phyloP scores from a whole-genome alignment of 306 rosid genomes.

The Ochetophila trinervis region DNA sequence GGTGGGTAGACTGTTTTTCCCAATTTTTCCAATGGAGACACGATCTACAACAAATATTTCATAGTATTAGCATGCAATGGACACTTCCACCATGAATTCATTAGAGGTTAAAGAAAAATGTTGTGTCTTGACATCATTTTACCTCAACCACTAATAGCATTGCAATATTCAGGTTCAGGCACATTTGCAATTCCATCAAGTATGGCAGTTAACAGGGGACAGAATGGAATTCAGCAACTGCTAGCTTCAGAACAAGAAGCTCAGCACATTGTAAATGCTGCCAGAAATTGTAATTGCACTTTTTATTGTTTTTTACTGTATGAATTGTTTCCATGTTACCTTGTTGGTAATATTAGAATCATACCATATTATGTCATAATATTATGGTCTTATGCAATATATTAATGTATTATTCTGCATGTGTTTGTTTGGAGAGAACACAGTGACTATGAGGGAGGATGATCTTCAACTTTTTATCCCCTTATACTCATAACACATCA shows the following conservation, averaged over 20 bases:
- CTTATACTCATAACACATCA: not conserved
- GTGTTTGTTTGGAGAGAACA: too few relatives aligned
- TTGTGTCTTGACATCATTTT: constrained; percentile 4
- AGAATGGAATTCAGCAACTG: not conserved
- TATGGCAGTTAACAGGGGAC: constrained; percentile 3
- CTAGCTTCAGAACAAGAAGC: constrained; percentile 12
- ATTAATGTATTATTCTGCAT: too few relatives aligned
- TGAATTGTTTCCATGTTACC: not conserved
- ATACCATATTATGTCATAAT: too few relatives aligned
- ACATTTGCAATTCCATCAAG: not conserved
- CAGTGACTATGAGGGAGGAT: too few relatives aligned
- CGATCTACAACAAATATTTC: too few relatives aligned
- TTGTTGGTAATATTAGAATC: too few relatives aligned
- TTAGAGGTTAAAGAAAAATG: too few relatives aligned
- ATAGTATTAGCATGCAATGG: too few relatives aligned
- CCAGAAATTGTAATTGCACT: constrained; percentile 6
- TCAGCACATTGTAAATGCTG: constrained; percentile 9
- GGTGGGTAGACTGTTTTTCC: too few relatives aligned
- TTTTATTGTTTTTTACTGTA: not conserved
- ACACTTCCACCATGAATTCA: too few relatives aligned
- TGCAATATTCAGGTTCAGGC: not conserved
- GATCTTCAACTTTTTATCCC: not conserved
- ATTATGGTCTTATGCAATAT: too few relatives aligned
- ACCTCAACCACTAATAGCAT: not conserved
- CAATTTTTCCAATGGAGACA: too few relatives aligned